Evolutionary conservation across 139 green algal species (phyloP), one percentile per base, ranked within the genome.

Genomic region (Chlamydomonas urium): DNA sequence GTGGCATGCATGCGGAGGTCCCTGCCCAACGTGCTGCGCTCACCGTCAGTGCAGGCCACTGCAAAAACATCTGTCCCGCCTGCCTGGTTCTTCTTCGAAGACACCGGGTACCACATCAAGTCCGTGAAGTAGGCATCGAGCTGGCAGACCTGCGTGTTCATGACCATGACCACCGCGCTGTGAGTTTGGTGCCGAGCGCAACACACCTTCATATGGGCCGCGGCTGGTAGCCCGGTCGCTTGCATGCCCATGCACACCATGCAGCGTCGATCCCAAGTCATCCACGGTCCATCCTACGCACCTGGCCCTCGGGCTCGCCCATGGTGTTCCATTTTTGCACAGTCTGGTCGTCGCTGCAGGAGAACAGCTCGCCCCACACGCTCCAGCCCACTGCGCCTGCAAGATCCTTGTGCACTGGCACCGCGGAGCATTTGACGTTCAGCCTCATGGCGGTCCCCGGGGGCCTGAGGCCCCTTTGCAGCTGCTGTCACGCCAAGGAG

Each of bases 31-130:
- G n/a, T n/a, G n/a, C 48, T 35, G n/a, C n/a, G 14, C 75, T 62
- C 65, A 90, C 88, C 88, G 71, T 91, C 86, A n/a, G 87, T 88
- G 56, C 80, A 90, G 10, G 76, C 69, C n/a, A 90, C 69, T 21
- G 81, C 88, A 48, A 91, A 82, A 1, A 87, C 71, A 34, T 90
- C 85, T 36, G 60, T 81, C 19, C 71, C 75, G 2, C 70, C 75
- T n/a, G 63, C 68, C 36, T 84, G 79, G 26, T 81, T 83, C 71
- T 83, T 78, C 62, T 79, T 88, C 19, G 61, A 76, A 48, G 66
- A 76, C 19, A 75, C 47, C 2, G 86, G 85, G 38, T 73, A 88
- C 83, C 85, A 92, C 56, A 89, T 81, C 50, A 92, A 48, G 71
- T 91, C 87, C 3, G 83, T 86, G 72, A 80, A 84, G 75, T 77